A percentile compares a stretch with the other conserved stretches of the same genome.
phyloP scores from a whole-genome alignment of 2,329 filamentous ascomycete species.

The Exophiala sideris region DNA sequence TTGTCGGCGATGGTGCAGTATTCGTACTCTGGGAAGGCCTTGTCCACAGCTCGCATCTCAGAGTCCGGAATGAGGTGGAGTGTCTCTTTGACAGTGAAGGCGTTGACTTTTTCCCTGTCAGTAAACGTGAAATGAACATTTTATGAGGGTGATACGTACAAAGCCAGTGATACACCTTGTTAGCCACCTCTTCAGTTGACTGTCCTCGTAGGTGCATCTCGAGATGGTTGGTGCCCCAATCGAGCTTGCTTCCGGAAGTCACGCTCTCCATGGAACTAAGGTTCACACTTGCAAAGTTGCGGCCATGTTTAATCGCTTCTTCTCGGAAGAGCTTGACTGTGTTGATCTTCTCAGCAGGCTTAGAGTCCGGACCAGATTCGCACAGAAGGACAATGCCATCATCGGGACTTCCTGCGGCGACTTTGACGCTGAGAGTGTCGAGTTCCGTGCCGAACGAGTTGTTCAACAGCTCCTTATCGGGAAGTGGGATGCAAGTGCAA shows the following conservation, averaged over 20 bases:
- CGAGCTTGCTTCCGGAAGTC: not conserved
- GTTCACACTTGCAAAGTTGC: constrained; percentile 25
- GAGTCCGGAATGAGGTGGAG: constrained; percentile 24
- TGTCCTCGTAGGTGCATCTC: constrained; percentile 16
- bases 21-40: constrained; percentile 19
- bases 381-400: constrained; percentile 12
- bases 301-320: constrained; percentile 18
- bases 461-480: not conserved
- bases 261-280: constrained; percentile 7
- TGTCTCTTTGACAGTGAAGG: constrained; percentile 22
- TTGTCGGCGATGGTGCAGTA: constrained; percentile 24
- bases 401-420: constrained; percentile 1
- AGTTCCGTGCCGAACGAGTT: not conserved
- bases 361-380: constrained; percentile 8
- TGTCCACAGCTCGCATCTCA: constrained; percentile 21
- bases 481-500: not conserved
- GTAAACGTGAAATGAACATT: not conserved
- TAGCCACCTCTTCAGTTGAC: constrained; percentile 13
- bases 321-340: constrained; percentile 11
- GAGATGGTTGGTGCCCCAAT: constrained; percentile 25
- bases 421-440: constrained; percentile 1
- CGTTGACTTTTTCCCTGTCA: constrained; percentile 16
- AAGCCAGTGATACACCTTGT: constrained; percentile 23
- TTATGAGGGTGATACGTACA: constrained; percentile 15
- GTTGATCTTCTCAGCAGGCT: constrained; percentile 13